Percentiles rank a stretch among this genome's conserved stretches.
phyloP scores from a whole-genome alignment of 192 early-diverging fungal species.

The Umbelopsis vinacea region DNA sequence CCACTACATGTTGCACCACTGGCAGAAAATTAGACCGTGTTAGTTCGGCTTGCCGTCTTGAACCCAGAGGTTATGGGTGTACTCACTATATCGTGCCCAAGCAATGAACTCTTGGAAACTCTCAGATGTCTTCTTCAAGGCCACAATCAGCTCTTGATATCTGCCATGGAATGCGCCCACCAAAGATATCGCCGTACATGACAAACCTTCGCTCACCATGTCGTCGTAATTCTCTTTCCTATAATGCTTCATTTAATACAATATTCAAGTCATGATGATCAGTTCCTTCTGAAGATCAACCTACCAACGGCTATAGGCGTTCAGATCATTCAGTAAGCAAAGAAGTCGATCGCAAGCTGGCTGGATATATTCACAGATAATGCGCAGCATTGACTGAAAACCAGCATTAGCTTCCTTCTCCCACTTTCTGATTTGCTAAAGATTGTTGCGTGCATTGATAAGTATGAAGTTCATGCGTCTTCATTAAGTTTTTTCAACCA shows the following conservation, averaged over 20 bases:
- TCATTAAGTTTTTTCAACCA: neutral
- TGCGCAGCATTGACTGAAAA: conserved; percentile 20
- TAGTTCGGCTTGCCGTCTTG: too few species aligned
- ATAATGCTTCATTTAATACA: neutral
- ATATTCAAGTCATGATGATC: neutral
- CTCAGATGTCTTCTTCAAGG: conserved; percentile 12
- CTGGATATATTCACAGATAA: conserved; percentile 32
- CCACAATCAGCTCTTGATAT: neutral
- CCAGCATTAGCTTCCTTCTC: conserved; percentile 24
- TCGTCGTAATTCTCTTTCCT: conserved; percentile 29
- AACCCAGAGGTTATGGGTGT: too few species aligned
- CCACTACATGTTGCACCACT: conserved; percentile 14
- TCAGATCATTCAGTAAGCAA: conserved; percentile 17
- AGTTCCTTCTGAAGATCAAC: neutral
- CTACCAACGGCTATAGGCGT: conserved; percentile 31
- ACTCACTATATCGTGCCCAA: conserved; percentile 16
- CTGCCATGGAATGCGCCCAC: conserved; percentile 7
- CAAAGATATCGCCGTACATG: neutral
- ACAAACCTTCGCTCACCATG: conserved; percentile 1
- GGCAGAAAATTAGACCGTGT: neutral
- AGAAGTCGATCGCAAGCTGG: conserved; percentile 28
- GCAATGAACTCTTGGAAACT: conserved; percentile 27
- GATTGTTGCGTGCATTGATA: neutral
- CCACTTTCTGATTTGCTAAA: conserved; percentile 29
- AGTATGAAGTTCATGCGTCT: neutral